Evolutionary conservation across 805 yeast species (phyloP), one percentile per base, ranked within the genome.

Genomic region (Yamadazyma akitaensis): DNA sequence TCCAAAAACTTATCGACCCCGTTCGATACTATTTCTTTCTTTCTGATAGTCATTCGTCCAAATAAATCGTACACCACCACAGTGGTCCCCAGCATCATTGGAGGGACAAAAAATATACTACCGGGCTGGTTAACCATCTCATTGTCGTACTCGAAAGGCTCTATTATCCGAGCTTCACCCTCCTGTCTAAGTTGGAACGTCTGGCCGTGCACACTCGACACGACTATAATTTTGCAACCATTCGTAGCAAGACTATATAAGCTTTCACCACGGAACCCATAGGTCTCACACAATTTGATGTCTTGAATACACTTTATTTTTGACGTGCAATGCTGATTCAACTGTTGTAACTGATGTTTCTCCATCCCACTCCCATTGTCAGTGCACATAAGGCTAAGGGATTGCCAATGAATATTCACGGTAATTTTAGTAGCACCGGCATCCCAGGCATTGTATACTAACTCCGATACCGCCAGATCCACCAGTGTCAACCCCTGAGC

Each of bases 251-350:
- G 64, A 0, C 84, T 73, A 43, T 72, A 67, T 14, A 88, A 53
- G 0, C 94, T 85, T 53, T 83, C 86, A 0, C 96, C 96, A 41
- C 87, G 72, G 57, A 82, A 86, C 0, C 96, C 96, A 52, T 73
- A 77, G 0, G 84, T 77, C 1, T 44, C 43, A 2, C 75, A 60
- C 0, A 41, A 14, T 12, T 54, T 57, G 30, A 84, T 55, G 17
- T 74, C 79, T 0, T 62, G 63, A 26, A 73, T 54, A 0, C 48
- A 41, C 1, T 49, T 32, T 2, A 79, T 37, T 54, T 84, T 87
- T 0, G 91, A 82, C 0, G 92, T 84, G 46, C 64, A 65, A 55
- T 78, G 68, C 12, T 51, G 41, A 0, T 85, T 89, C 1, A 85
- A 57, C 1, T 53, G 34, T 0, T 55, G 63, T 41, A 86, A 56